Evolutionary conservation across 805 yeast species (phyloP).

Genomic region (Kodamaea jinghongensis): DNA sequence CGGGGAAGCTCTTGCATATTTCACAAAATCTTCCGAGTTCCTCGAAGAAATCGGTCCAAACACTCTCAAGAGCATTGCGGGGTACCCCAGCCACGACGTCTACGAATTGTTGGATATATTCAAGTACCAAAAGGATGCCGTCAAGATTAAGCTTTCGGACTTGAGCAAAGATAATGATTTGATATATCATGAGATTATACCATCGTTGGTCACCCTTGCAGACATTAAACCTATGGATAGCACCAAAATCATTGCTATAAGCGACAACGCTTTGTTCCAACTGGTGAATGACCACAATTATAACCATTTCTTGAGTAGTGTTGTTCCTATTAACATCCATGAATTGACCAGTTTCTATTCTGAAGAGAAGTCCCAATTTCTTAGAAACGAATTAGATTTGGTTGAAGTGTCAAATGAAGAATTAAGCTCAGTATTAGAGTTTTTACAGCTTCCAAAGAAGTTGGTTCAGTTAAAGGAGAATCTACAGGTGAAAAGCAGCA

Average conservation of each 20-base stretch:
- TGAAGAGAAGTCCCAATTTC: constrained; percentile 77
- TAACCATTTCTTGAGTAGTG: constrained; percentile 65
- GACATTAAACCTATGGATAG: constrained; percentile 70
- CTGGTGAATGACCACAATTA: constrained; percentile 37
- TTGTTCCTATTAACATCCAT: constrained; percentile 83
- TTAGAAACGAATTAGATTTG: constrained; percentile 71
- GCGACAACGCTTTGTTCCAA: constrained; percentile 42
- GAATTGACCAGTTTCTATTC: constrained; percentile 85
- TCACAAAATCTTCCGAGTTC: constrained; percentile 50
- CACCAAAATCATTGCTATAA: constrained; percentile 56
- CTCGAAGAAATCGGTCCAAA: constrained; percentile 31
- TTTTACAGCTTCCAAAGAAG: constrained; percentile 69
- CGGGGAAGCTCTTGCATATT: constrained; percentile 75
- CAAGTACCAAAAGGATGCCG: constrained; percentile 41
- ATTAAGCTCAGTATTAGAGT: constrained; percentile 74
- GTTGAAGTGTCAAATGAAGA: constrained; percentile 79
- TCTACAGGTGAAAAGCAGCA: constrained; percentile 13
- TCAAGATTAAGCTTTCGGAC: constrained; percentile 35
- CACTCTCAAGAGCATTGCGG: constrained; percentile 19
- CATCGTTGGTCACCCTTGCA: constrained; percentile 57
- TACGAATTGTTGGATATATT: constrained; percentile 40
- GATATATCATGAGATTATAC: constrained; percentile 78
- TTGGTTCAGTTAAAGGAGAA: constrained; percentile 51
- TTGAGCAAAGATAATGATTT: constrained; percentile 83
- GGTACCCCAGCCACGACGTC: constrained; percentile 23